Evolutionary conservation across 352 stramenopile species (phyloP), one percentile per base, ranked within the genome.

Genomic region (Aphanomyces stellatus): DNA sequence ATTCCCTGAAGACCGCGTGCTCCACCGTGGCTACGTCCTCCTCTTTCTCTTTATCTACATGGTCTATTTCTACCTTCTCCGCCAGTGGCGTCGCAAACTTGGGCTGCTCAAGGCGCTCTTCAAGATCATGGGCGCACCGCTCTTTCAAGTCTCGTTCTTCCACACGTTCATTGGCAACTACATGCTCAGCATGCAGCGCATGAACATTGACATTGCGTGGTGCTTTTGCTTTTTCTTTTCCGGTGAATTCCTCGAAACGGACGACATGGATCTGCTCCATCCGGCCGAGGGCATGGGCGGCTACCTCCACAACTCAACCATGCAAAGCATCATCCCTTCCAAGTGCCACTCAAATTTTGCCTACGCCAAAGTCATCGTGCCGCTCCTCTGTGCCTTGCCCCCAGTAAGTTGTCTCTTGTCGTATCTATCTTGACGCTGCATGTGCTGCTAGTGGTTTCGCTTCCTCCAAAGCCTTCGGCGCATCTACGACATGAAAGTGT

Each of bases 391-490:
- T 70, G 79, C 96, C 8, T 76, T 98, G 28, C 96, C 96, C 10
- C 74, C 99, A 13, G 72, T 78, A 70, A 41, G 69, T 64, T 22
- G 2, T n/a, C n/a, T n/a, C 24, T 31, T 48, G 2, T 51, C 27
- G 33, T 1, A 1, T 51, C 56, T 15, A 33, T 43, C 34, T 2
- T 46, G 25, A 24, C 1, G 5, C 6, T 25, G 7, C 27, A 48
- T 51, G 15, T 27, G 42, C 3, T 53, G 8, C 53, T 33, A 78
- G 53, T 98, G 95, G 88, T 96, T 97, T 75, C 88, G 96, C 30
- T 98, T 99, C 74, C 90, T 98, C 53, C 96, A 99, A 82, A 99
- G 93, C 73, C 74, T 99, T 19, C 86, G 96, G 31, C 83, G 94
- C 61, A 97, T 98, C 64, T 84, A 96, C 53, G 95, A 99, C 78